These are phyloP conservation scores for Mycena latifolia DNA, from an alignment of 768 basidiomycete species.

Conservation along the genomic window DNA sequence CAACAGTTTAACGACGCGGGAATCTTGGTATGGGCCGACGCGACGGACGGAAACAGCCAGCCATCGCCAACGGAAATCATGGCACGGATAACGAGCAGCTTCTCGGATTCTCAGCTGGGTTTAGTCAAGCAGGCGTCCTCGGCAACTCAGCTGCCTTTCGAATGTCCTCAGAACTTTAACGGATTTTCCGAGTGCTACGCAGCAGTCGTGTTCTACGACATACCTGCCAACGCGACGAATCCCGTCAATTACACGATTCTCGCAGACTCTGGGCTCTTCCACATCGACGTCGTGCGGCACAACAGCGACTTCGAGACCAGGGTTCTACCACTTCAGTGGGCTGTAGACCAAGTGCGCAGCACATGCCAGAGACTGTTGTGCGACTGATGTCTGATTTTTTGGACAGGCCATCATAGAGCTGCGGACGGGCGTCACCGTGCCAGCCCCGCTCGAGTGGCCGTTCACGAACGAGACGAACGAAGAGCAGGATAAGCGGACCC, in stretches of 20 bases:
- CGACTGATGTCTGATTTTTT: slow-evolving; percentile 10
- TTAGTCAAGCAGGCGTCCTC: slow-evolving; percentile 63
- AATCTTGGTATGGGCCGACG: slow-evolving; percentile 76
- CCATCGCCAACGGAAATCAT: slow-evolving; percentile 74
- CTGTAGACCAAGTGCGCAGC: slow-evolving; percentile 72
- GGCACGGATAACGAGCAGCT: slow-evolving; percentile 64
- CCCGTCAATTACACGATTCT: slow-evolving; percentile 77
- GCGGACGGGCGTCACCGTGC: slow-evolving; percentile 65
- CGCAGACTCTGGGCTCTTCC: slow-evolving; percentile 72
- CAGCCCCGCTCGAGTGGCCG: slow-evolving; percentile 79
- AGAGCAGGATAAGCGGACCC: slow-evolving; percentile 65
- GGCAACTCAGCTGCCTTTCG: slow-evolving; percentile 61
- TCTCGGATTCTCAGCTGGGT: slow-evolving; percentile 59
- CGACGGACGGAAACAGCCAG: slow-evolving; percentile 65
- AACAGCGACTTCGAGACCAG: slow-evolving; percentile 76
- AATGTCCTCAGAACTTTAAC: slow-evolving; percentile 84
- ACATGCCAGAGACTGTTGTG: background rate
- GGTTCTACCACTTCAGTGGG: slow-evolving; percentile 82
- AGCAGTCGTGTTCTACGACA: slow-evolving; percentile 70
- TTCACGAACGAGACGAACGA: slow-evolving; percentile 77
- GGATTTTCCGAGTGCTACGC: slow-evolving; percentile 78
- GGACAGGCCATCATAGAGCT: slow-evolving; percentile 78
- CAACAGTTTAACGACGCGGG: slow-evolving; percentile 66
- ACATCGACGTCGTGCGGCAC: slow-evolving; percentile 76
- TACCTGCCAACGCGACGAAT: slow-evolving; percentile 55